Conservation (phyloP, 2,329 filamentous ascomycete genomes). For the Fusarium euwallaceae region DNA sequence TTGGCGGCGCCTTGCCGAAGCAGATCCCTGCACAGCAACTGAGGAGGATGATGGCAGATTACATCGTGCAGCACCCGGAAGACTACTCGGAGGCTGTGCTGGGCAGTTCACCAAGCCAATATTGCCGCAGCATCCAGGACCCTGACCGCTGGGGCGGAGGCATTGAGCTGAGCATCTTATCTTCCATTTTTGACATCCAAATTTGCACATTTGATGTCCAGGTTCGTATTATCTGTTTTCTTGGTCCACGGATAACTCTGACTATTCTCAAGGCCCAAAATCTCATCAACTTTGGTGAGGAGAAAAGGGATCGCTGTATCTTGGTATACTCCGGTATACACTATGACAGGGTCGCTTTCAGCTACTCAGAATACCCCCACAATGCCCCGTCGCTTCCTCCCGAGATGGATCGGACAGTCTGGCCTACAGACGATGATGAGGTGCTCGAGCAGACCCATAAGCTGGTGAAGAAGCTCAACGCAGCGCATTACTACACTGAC, state of each 20-base stretch:
- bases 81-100: slow-evolving; percentile 83
- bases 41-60: slow-evolving; percentile 81
- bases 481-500: slow-evolving; percentile 89
- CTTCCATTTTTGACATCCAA: slow-evolving; percentile 86
- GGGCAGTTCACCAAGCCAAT: slow-evolving; percentile 78
- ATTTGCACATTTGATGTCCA: slow-evolving; percentile 87
- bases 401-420: slow-evolving; percentile 78
- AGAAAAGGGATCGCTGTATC: slow-evolving; percentile 76
- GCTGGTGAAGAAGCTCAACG: slow-evolving; percentile 73
- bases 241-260: neutral
- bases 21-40: slow-evolving; percentile 67
- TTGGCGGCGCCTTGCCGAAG: slow-evolving; percentile 82
- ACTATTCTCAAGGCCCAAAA: slow-evolving; percentile 47
- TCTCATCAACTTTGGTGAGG: slow-evolving; percentile 79
- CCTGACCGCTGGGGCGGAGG: slow-evolving; percentile 90
- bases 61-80: slow-evolving; percentile 79
- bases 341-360: slow-evolving; percentile 89
- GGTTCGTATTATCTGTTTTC: slow-evolving; percentile 46
- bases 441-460: slow-evolving; percentile 77
- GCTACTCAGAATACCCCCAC: slow-evolving; percentile 69
- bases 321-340: slow-evolving; percentile 94
- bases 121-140: slow-evolving; percentile 85
- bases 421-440: slow-evolving; percentile 68
- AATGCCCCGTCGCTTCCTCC: slow-evolving; percentile 71
- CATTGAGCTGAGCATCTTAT: slow-evolving; percentile 89